These are phyloP conservation scores for Neoconidiobolus thromboides DNA, from an alignment of 371 early-diverging fungal species.

Conservation along the genomic window DNA sequence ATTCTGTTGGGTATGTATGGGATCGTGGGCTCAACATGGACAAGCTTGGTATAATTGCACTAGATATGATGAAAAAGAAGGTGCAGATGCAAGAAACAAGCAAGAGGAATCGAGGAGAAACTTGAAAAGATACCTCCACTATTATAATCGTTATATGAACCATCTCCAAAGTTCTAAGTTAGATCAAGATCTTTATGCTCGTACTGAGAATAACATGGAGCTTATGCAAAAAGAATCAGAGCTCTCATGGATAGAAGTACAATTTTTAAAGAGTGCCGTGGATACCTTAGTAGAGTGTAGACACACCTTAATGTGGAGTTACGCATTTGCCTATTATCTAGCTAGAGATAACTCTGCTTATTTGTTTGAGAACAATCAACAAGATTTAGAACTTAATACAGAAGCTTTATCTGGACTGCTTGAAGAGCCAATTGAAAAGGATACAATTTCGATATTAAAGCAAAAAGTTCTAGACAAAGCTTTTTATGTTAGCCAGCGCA, in stretches of 20 bases:
- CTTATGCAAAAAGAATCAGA: constrained; percentile 75
- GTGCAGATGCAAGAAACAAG: constrained; percentile 56
- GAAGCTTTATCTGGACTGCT: constrained; percentile 76
- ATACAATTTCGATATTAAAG: constrained; percentile 50
- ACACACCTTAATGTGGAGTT: constrained; percentile 88
- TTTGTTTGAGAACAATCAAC: constrained; percentile 93
- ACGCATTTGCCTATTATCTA: constrained; percentile 89
- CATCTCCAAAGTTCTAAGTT: constrained; percentile 88
- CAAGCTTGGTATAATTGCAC: constrained; percentile 89
- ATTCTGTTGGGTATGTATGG: constrained; percentile 77
- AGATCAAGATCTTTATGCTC: constrained; percentile 62
- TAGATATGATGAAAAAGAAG: constrained; percentile 70
- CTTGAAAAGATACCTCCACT: constrained; percentile 87
- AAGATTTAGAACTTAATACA: constrained; percentile 85
- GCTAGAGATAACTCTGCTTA: constrained; percentile 62
- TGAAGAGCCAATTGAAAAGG: constrained; percentile 59
- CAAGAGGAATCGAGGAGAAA: constrained; percentile 73
- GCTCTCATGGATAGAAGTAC: constrained; percentile 96
- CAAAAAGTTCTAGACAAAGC: constrained; percentile 65
- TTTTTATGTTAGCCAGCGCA: constrained; percentile 48
- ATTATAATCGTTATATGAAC: constrained; percentile 92
- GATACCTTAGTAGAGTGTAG: constrained; percentile 73
- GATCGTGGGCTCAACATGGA: constrained; percentile 89
- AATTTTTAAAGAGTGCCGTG: constrained; percentile 83
- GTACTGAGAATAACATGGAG: constrained; percentile 90